Evolutionary conservation across 2,329 filamentous ascomycete genomes (phyloP).

Genomic region (Berkeleyomyces basicola): DNA sequence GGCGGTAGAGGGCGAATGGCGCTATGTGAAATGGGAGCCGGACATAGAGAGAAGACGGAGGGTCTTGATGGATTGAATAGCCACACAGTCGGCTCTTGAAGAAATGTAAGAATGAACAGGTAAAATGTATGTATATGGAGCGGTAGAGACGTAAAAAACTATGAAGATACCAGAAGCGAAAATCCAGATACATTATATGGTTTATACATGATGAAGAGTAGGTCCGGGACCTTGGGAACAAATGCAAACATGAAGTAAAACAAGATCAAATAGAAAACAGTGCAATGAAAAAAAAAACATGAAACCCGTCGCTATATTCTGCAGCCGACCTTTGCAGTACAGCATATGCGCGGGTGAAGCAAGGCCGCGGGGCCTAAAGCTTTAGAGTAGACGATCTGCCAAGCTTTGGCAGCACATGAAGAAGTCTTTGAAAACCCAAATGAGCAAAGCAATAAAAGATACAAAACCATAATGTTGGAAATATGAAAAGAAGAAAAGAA

Average conservation of each 20-base stretch:
- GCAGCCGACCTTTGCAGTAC: neutral
- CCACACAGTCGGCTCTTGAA: neutral
- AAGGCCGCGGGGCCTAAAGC: conserved; percentile 9
- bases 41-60: neutral
- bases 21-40: neutral
- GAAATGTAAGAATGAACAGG: neutral
- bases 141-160: neutral
- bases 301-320: neutral
- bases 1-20: neutral
- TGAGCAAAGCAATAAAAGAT: conserved; percentile 17
- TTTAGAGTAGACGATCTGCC: conserved; percentile 10
- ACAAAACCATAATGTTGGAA: conserved; percentile 13
- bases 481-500: conserved; percentile 15
- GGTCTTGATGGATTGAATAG: neutral
- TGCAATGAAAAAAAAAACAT: neutral
- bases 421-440: conserved; percentile 9
- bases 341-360: neutral
- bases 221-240: too few species aligned
- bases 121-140: neutral
- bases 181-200: neutral
- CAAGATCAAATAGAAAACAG: neutral
- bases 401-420: conserved; percentile 12
- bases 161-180: neutral
- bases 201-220: too few species aligned
- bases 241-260: neutral